Evolutionary conservation across 345 rosid genomes (phyloP).

Genomic region (Litchi chinensis): DNA sequence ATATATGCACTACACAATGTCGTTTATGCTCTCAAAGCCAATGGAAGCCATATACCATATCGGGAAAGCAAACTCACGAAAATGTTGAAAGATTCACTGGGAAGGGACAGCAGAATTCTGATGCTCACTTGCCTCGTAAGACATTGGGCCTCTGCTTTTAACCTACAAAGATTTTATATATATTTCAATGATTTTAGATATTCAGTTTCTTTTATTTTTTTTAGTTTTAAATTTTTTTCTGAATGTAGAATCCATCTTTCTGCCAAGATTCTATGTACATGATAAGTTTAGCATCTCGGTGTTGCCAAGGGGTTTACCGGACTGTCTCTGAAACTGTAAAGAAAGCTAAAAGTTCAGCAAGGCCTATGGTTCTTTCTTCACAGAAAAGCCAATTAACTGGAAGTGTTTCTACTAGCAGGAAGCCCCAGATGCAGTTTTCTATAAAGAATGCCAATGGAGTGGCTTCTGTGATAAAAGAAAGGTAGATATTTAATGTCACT

Average conservation of each 20-base stretch:
- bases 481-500: conserved; percentile 30
- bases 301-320: conserved; percentile 38
- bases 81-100: conserved; percentile 70
- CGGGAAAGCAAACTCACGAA: conserved; percentile 79
- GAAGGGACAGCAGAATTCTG: conserved; percentile 50
- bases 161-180: neutral
- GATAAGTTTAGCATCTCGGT: conserved; percentile 69
- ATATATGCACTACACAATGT: conserved; percentile 75
- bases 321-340: conserved; percentile 35
- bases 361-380: conserved; percentile 37
- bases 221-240: conserved; percentile 13
- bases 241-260: conserved; percentile 50
- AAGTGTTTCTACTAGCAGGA: conserved; percentile 36
- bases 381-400: conserved; percentile 34
- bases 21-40: conserved; percentile 59
- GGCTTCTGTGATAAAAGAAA: conserved; percentile 45
- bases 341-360: conserved; percentile 39
- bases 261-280: conserved; percentile 80
- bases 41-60: conserved; percentile 68
- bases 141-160: neutral
- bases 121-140: conserved; percentile 74
- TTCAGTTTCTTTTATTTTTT: conserved; percentile 9
- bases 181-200: conserved; percentile 4
- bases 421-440: conserved; percentile 35
- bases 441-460: conserved; percentile 36